Evolutionary conservation across 495 filamentous ascomycete species (phyloP).

Genomic region (Aspergillus ellipticus): DNA sequence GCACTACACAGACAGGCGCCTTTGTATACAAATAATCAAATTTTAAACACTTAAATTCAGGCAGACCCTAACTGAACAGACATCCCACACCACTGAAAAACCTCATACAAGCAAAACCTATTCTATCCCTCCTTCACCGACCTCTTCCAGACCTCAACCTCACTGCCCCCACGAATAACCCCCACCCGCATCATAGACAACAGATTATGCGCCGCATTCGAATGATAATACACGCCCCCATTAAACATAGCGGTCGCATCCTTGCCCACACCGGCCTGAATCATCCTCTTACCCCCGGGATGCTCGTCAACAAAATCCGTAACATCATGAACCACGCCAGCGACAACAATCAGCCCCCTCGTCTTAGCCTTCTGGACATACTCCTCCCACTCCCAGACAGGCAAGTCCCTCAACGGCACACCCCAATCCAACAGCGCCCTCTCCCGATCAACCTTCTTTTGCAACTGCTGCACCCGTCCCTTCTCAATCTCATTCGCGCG

Average conservation of each 20-base stretch:
- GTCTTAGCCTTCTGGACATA: conserved; percentile 67
- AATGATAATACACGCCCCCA: conserved; percentile 88
- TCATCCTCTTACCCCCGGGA: conserved; percentile 83
- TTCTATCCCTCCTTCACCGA: too few species aligned
- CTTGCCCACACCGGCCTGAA: conserved; percentile 77
- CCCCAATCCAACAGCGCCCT: conserved; percentile 82
- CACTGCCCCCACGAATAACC: conserved; percentile 50
- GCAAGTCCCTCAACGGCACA: conserved; percentile 75
- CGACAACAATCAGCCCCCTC: conserved; percentile 71
- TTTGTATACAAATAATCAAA: too few species aligned
- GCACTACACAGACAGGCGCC: too few species aligned
- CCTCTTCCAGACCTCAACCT: conserved; percentile 12
- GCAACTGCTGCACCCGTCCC: conserved; percentile 81
- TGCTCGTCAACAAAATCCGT: conserved; percentile 81
- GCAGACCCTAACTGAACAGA: too few species aligned
- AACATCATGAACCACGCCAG: conserved; percentile 86
- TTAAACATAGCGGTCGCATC: conserved; percentile 94
- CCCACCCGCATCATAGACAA: conserved; percentile 85
- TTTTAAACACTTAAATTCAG: too few species aligned
- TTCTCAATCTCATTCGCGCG: conserved; percentile 90
- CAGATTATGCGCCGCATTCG: conserved; percentile 87
- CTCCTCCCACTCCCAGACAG: conserved; percentile 86
- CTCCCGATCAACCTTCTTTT: conserved; percentile 92
- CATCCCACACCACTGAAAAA: too few species aligned
- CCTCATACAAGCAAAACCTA: too few species aligned